Evolutionary conservation across 2,329 filamentous ascomycete species (phyloP), one percentile per base, ranked within the genome.

Genomic region (Beauveria medogensis): DNA sequence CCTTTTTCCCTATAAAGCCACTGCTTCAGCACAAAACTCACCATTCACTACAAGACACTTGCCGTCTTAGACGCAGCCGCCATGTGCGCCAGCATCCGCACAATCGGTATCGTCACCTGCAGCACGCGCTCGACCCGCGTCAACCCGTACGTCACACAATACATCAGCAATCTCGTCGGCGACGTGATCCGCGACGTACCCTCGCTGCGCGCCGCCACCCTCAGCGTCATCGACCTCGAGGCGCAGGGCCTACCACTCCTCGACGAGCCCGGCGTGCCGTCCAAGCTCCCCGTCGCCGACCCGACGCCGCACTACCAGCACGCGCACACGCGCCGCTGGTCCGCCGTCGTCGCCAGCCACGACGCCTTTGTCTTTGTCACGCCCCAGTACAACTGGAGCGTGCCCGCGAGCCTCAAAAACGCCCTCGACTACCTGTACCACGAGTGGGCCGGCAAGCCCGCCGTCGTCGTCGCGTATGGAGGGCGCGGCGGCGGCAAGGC

Each of bases 351-450:
- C 44, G 64, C 68, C n/a, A 68, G 69, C 28, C 73, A 78, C 68
- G 75, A 78, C 54, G 79, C 67, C 18, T 82, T 80, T 68, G 67
- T 83, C 40, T 70, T 82, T 53, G 75, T 82, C 48, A 74, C 77
- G n/a, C 76, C 79, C 1, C 77, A 82, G 68, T 86, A 86, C 67
- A 86, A 87, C 72, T 80, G 73, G 68, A 77, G 80, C 26, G 71
- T 84, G 6, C 73, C 83, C 0, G 82, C 78, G 0, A 76, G 73
- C 7, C 70, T 82, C 54, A 87, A 87, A 73, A 87, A 86, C 67
- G 83, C 84, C 6, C 77, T 87, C 60, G 84, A 87, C 68, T 86
- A 83, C 66, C 74, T 87, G 1, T 79, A 76, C 65, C 72, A 85
- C 65, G 83, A 85, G 67, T 85, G 82, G 80, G 76, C 70, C 26